phyloP scores from a whole-genome alignment of 2,329 filamentous ascomycete species.

The Emydomyces testavorans region DNA sequence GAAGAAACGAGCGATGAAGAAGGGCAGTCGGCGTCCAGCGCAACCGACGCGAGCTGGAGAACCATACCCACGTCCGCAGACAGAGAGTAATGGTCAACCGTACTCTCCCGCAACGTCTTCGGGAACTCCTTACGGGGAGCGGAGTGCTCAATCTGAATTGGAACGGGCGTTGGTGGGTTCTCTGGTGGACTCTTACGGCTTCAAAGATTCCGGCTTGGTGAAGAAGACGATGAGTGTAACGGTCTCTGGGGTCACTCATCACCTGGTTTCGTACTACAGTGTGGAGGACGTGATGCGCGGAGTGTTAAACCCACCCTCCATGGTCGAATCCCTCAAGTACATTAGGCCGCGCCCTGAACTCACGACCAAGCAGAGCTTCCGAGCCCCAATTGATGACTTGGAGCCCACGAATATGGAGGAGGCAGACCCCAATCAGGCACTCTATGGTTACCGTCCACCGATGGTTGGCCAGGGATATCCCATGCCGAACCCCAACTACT shows the following conservation, averaged over 20 bases:
- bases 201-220: constrained; percentile 69
- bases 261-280: constrained; percentile 81
- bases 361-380: constrained; percentile 53
- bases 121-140: constrained; percentile 23
- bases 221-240: constrained; percentile 88
- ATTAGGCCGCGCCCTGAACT: constrained; percentile 49
- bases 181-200: constrained; percentile 77
- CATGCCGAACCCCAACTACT: constrained; percentile 29
- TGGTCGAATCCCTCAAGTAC: constrained; percentile 41
- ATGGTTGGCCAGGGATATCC: constrained; percentile 28
- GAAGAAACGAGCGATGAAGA: constrained; percentile 74
- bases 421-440: constrained; percentile 28
- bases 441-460: constrained; percentile 34
- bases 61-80: constrained; percentile 37
- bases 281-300: constrained; percentile 62
- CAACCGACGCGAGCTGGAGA: constrained; percentile 39
- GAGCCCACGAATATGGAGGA: constrained; percentile 35
- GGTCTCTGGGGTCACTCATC: constrained; percentile 62
- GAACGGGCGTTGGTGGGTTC: constrained; percentile 62
- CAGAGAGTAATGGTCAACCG: constrained; percentile 28
- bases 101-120: constrained; percentile 26
- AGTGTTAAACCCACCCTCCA: constrained; percentile 48
- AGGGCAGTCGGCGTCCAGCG: constrained; percentile 42
- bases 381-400: constrained; percentile 52
- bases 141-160: constrained; percentile 35